Conservation (phyloP, 352 stramenopile genomes). For the Phytophthora ohioensis region DNA sequence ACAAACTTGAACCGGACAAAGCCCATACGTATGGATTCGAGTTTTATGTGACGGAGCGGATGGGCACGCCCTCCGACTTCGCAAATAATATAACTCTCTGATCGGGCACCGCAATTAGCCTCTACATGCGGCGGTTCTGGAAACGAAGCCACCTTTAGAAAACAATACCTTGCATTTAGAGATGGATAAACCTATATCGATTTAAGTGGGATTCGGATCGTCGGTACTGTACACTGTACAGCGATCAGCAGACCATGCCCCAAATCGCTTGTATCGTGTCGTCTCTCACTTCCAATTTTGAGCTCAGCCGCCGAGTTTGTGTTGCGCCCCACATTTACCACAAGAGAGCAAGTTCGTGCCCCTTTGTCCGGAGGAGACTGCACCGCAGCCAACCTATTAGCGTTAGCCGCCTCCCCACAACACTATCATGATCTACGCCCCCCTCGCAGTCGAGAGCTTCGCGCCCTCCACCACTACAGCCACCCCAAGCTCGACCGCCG, state of each 20-base stretch:
- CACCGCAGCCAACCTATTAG: background rate
- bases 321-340: constrained; percentile 3
- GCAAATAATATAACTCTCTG: background rate
- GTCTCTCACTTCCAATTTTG: constrained; percentile 25
- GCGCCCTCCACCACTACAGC: constrained; percentile 7
- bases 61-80: constrained; percentile 5
- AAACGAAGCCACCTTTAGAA: background rate
- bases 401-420: constrained; percentile 18
- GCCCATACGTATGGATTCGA: constrained; percentile 6
- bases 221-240: constrained; percentile 15
- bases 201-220: constrained; percentile 14
- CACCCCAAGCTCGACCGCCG: background rate
- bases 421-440: constrained; percentile 32
- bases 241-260: constrained; percentile 6
- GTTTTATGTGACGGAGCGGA: constrained; percentile 47
- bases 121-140: background rate
- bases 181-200: background rate
- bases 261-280: constrained; percentile 4
- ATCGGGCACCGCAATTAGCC: background rate
- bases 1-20: constrained; percentile 37
- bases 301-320: constrained; percentile 21
- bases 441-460: constrained; percentile 28
- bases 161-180: background rate
- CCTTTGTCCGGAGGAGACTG: constrained; percentile 27
- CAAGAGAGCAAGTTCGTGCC: background rate